Evolutionary conservation across 78 protist genomes (phyloP), one percentile per base, ranked within the genome.

Genomic region (Cavenderia fasciculata): DNA sequence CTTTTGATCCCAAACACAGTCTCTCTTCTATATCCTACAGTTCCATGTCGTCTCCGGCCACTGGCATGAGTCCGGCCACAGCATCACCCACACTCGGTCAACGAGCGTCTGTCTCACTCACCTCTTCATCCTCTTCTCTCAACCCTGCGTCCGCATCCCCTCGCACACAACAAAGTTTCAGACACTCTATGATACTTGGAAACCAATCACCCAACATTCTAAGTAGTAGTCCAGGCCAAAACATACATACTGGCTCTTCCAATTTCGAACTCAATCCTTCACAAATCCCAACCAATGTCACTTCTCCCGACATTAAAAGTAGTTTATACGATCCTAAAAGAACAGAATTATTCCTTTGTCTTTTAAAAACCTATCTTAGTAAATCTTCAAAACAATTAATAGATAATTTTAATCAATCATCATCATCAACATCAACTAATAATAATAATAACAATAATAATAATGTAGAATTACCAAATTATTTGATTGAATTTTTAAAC

Each of bases 311-410:
- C 54, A 49, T 18, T 49, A 49, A 49, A 14, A 14, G 14, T 12
- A 49, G 27, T 49, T 40, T 82, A 56, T 82, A 82, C 29, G 89
- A 82, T 61, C 49, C 59, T 14, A 82, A 82, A 31, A 82, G 89
- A 68, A 73, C 59, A 57, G 89, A 82, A 68, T 27, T 82, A 38
- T 82, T 82, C 56, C 31, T 82, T 41, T 82, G 89, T 68, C 59
- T 82, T 8, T n/a, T 82, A 18, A 65, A 51, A 54, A 82, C 89
- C 23, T 82, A 82, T 54, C 33, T 82, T 6, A 56, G 72, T 16
- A 40, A 34, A 63, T 10, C 27, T 27, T 59, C 19, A 18, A 66
- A 66, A 43, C 49, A 66, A 66, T 56, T 43, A 21, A 10, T 16
- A 47, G 25, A 16, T 10, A 47, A 16, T 12, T 27, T 31, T n/a